Evolutionary conservation across 768 basidiomycete species (phyloP), one percentile per base, ranked within the genome.

Genomic region (Mycena sanguinolenta): DNA sequence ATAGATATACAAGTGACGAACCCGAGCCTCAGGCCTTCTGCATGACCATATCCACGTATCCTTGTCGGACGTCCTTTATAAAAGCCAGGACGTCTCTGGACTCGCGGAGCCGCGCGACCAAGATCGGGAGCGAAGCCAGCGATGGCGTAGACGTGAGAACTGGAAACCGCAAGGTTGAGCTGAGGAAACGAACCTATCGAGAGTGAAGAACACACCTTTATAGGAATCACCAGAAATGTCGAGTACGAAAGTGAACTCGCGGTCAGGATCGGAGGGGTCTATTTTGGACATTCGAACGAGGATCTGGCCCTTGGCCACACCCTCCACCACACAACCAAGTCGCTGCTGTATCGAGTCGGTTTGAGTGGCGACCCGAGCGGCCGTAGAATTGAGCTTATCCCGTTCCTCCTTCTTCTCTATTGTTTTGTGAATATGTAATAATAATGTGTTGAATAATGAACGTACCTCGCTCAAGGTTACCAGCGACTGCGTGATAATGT

Each of bases 131-230:
- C 0, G 86, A 82, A 0, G 92, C 88, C 6, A 96, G 82, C 12
- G 86, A 84, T 0, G 95, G 95, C 10, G 90, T 91, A 8, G 90
- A 90, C 27, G 92, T 94, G n/a, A 94, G 87, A 1, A 96, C 96
- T 97, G 74, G 34, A 39, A 28, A 54, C 42, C 61, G n/a, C n/a
- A n/a, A n/a, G 69, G 52, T 69, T 19, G 64, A 38, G 16, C 10
- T 27, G 21, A 52, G 21, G 23, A 4, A 1, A 38, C 32, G 32
- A 54, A 19, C 38, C 25, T 50, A 13, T 12, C 17, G 44, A 53
- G 4, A 44, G 34, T 21, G 23, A 10, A 58, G 36, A 46, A 74
- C 86, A 39, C 53, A 95, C 95, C 93, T 84, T 88, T 88, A 74
- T 93, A 95, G 3, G 81, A 81, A 28, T 83, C 80, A 27, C 81